phyloP scores from a whole-genome alignment of 2,329 filamentous ascomycete species.

The Tolypocladium amazonense region DNA sequence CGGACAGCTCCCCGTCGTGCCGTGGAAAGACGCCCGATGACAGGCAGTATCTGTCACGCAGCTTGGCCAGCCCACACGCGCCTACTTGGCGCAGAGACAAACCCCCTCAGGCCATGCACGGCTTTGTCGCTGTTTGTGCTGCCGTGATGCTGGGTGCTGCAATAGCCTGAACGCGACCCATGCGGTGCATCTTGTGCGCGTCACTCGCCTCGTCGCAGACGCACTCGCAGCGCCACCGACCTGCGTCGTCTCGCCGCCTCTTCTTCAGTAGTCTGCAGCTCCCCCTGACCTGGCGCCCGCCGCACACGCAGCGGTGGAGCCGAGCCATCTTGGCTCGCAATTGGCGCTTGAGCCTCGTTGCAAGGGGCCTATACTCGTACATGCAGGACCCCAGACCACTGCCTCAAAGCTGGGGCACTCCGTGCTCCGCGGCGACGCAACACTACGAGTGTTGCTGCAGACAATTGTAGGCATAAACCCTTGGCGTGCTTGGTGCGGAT shows the following conservation, averaged over 20 bases:
- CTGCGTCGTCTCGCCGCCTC: neutral
- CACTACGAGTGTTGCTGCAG: neutral
- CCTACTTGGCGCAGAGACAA: neutral
- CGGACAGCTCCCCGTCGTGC: neutral
- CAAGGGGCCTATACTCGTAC: neutral
- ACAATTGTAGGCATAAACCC: neutral
- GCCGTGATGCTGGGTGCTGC: neutral
- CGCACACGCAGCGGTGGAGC: neutral
- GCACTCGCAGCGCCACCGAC: neutral
- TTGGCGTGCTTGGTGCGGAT: neutral
- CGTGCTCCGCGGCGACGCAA: no score
- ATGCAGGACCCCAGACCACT: neutral
- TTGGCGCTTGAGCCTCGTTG: neutral
- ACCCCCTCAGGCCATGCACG: neutral
- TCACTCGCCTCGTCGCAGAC: neutral
- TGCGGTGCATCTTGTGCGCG: neutral
- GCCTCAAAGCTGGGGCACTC: neutral
- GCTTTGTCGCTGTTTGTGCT: neutral
- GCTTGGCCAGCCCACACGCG: neutral
- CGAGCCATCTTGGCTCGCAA: neutral
- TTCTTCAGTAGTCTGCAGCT: neutral
- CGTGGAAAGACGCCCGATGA: neutral
- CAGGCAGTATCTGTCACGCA: neutral
- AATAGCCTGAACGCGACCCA: neutral
- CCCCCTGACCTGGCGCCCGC: neutral